Percentiles rank a stretch among this genome's conserved stretches.
phyloP scores from a whole-genome alignment of 1,284 basidiomycete genomes.

The Coniferiporia weirii region DNA sequence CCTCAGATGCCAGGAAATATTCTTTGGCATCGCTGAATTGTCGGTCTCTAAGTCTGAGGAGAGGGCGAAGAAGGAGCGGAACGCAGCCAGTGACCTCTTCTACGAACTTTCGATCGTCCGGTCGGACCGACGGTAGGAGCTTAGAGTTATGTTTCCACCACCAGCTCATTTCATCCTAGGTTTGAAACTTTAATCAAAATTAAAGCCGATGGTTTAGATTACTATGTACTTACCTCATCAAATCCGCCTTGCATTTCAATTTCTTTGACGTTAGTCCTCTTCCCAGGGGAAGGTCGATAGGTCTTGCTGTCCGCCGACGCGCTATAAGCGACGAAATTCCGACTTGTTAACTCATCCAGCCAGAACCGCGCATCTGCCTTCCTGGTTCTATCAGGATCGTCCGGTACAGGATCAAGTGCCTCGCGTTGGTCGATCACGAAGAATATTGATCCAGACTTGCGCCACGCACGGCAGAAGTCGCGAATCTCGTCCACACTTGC shows the following conservation, averaged over 20 bases:
- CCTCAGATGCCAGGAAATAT: constrained; percentile 8
- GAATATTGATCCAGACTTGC: constrained; percentile 9
- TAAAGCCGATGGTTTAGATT: background rate
- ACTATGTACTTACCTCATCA: constrained; percentile 8
- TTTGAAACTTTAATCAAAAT: background rate
- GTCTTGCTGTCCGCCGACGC: constrained; percentile 12
- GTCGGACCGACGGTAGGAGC: constrained; percentile 5
- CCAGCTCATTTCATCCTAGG: constrained; percentile 14
- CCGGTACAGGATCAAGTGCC: constrained; percentile 7
- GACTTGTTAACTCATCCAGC: constrained; percentile 9
- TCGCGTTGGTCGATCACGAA: constrained; percentile 15
- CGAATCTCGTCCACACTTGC: constrained; percentile 1
- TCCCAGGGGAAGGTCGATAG: constrained; percentile 1
- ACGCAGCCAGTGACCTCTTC: constrained; percentile 14
- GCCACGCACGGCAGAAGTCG: constrained; percentile 14
- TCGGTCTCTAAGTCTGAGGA: constrained; percentile 10
- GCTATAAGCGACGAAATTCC: constrained; percentile 13
- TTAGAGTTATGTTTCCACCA: constrained; percentile 17
- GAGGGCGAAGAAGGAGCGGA: constrained; percentile 13
- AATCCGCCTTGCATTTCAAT: constrained; percentile 10
- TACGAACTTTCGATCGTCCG: constrained; percentile 13
- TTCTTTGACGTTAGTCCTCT: constrained; percentile 7
- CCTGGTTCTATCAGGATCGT: constrained; percentile 11
- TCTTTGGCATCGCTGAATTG: constrained; percentile 13
- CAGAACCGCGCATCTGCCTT: constrained; percentile 4